A percentile compares a stretch with the other conserved stretches of the same genome.
Conservation (phyloP, 2,329 filamentous ascomycete genomes). For the Gaeumannomyces sp. region DNA sequence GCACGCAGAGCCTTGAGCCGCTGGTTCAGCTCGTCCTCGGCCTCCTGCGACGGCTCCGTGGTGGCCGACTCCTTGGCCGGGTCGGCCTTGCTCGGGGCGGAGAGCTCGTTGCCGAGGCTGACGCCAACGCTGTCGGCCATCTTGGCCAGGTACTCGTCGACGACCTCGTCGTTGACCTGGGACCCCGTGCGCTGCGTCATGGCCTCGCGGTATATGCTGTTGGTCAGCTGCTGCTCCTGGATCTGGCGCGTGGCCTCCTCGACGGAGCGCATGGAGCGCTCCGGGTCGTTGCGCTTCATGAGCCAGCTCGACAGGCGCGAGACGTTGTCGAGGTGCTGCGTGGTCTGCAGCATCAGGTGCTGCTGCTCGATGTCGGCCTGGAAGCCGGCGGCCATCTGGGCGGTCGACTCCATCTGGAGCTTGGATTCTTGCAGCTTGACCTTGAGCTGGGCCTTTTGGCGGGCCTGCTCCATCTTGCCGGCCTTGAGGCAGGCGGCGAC, state of each 20-base stretch:
- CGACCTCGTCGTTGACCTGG: constrained; percentile 73
- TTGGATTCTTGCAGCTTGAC: background rate
- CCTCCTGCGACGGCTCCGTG: constrained; percentile 65
- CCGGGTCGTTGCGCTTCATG: constrained; percentile 53
- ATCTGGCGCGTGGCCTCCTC: constrained; percentile 57
- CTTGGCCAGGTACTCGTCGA: constrained; percentile 78
- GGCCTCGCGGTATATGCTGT: constrained; percentile 78
- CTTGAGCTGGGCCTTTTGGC: background rate
- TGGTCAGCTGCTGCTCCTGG: constrained; percentile 58
- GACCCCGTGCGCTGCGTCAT: constrained; percentile 70
- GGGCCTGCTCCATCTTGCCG: background rate
- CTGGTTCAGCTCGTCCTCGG: constrained; percentile 69
- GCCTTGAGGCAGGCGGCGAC: constrained; percentile 39
- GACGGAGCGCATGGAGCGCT: constrained; percentile 53
- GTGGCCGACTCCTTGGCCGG: constrained; percentile 46
- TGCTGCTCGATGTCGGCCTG: constrained; percentile 58
- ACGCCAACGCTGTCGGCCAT: constrained; percentile 84
- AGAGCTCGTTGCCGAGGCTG: constrained; percentile 71
- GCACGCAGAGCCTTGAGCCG: constrained; percentile 50
- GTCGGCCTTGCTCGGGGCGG: constrained; percentile 49
- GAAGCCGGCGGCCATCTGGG: constrained; percentile 57
- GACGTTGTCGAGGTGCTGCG: constrained; percentile 55
- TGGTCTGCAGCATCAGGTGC: constrained; percentile 61
- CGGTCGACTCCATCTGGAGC: constrained; percentile 55
- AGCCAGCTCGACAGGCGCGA: constrained; percentile 52